These are phyloP conservation scores for Termitomyces sp. DNA, from an alignment of 768 basidiomycete species.

Conservation along the genomic window DNA sequence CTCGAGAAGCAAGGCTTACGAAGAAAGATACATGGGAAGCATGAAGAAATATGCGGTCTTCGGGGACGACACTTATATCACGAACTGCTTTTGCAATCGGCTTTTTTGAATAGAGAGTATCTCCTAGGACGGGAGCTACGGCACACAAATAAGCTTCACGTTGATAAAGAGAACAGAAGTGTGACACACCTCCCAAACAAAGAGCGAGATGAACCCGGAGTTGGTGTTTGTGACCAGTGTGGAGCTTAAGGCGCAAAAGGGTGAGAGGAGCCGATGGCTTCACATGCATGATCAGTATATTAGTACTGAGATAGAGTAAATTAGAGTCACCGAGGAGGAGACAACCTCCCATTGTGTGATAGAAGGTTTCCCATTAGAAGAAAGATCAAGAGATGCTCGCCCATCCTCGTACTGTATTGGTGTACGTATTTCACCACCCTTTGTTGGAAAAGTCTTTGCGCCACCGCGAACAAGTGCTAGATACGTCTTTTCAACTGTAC, in stretches of 20 bases:
- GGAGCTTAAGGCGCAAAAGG: conserved; percentile 47
- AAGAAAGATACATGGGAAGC: conserved; percentile 50
- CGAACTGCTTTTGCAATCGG: conserved; percentile 20
- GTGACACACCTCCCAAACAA: conserved; percentile 36
- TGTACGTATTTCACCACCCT: conserved; percentile 35
- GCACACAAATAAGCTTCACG: not conserved
- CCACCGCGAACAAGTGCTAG: conserved; percentile 59
- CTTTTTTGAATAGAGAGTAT: conserved; percentile 42
- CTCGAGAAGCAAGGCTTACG: conserved; percentile 28
- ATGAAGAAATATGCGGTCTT: conserved; percentile 55
- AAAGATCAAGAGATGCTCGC: conserved; percentile 30
- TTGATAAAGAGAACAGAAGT: not conserved
- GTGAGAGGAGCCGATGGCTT: conserved; percentile 42
- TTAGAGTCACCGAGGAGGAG: conserved; percentile 46
- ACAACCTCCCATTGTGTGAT: conserved; percentile 55
- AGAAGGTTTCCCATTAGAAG: conserved; percentile 26
- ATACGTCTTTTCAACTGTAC: conserved; percentile 50
- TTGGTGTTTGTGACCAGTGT: conserved; percentile 68
- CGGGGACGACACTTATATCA: conserved; percentile 24
- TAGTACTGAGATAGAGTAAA: no score
- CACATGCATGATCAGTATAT: conserved; percentile 1
- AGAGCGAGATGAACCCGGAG: conserved; percentile 60
- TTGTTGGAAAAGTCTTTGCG: conserved; percentile 33
- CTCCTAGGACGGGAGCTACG: conserved; percentile 64
- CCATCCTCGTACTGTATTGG: conserved; percentile 41